Conservation (phyloP, 176 grass and related monocot genomes). For the Leersia perrieri region DNA sequence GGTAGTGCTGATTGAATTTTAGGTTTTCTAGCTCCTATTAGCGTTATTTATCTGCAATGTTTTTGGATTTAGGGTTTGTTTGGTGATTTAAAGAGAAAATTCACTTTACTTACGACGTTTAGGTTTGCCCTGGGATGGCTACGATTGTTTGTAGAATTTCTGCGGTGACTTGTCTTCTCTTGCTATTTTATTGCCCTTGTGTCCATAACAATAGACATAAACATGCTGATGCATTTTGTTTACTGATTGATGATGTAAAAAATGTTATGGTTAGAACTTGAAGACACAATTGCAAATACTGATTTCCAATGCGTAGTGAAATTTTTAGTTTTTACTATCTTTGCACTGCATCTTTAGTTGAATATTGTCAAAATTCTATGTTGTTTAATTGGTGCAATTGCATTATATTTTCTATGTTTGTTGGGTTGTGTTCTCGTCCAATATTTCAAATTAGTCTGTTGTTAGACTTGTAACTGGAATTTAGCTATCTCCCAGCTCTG, state of each 20-base stretch:
- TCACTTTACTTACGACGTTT: not conserved
- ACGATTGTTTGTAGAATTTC: not conserved
- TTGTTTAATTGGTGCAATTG: not conserved
- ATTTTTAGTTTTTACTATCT: no score
- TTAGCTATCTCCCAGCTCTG: not conserved
- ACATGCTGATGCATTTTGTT: not conserved
- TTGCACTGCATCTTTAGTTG: not conserved
- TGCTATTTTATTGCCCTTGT: not conserved
- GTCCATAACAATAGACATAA: not conserved
- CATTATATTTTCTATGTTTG: no score
- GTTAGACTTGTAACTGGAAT: no score
- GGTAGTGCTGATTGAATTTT: not conserved
- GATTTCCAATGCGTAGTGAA: not conserved
- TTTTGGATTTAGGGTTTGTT: not conserved
- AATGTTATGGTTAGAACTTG: not conserved
- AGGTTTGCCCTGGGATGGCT: not conserved
- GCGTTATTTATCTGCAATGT: not conserved
- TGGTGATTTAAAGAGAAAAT: not conserved
- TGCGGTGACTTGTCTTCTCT: not conserved
- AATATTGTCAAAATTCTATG: not conserved
- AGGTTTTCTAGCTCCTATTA: not conserved
- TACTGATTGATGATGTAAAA: not conserved
- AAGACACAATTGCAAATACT: not conserved
- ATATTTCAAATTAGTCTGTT: no score
- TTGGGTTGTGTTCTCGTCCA: no score